phyloP scores from a whole-genome alignment of 805 yeast species.

The Candida arabinofermentans region DNA sequence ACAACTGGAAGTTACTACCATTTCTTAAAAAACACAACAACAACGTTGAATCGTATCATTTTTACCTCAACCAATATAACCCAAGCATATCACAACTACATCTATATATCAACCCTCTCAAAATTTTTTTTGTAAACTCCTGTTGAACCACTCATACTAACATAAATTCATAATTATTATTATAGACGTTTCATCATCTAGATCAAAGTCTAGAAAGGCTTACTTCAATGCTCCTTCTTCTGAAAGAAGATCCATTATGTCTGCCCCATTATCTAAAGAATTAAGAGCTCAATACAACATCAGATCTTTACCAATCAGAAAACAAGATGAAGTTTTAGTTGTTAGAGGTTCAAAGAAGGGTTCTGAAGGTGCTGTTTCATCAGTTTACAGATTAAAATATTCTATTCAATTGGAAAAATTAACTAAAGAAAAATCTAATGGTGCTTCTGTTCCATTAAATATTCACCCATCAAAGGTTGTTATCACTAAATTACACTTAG shows the following conservation, averaged over 20 bases:
- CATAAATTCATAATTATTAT: conserved; percentile 10
- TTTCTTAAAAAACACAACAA: too few species aligned
- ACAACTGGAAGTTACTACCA: too few species aligned
- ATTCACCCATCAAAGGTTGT: conserved; percentile 98
- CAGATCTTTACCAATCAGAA: conserved; percentile 95
- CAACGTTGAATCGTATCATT: too few species aligned
- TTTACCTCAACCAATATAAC: too few species aligned
- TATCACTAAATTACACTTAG: conserved; percentile 96
- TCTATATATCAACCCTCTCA: too few species aligned
- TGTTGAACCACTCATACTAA: conserved; percentile 26
- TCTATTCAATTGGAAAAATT: conserved; percentile 96
- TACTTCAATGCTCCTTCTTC: conserved; percentile 98
- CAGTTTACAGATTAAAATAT: conserved; percentile 98
- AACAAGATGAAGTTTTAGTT: conserved; percentile 92
- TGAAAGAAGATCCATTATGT: conserved; percentile 88
- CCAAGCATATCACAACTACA: too few species aligned
- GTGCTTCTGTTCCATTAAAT: conserved; percentile 96
- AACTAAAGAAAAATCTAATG: conserved; percentile 96
- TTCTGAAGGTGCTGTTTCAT: conserved; percentile 95
- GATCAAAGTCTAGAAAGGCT: conserved; percentile 99
- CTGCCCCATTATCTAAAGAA: conserved; percentile 99
- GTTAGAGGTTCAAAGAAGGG: conserved; percentile 99
- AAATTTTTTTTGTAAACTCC: too few species aligned
- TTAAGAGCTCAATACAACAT: conserved; percentile 96
- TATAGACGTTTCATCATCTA: conserved; percentile 96